phyloP scores from a whole-genome alignment of 495 filamentous ascomycete genomes.

The Penicillium maclennaniae region DNA sequence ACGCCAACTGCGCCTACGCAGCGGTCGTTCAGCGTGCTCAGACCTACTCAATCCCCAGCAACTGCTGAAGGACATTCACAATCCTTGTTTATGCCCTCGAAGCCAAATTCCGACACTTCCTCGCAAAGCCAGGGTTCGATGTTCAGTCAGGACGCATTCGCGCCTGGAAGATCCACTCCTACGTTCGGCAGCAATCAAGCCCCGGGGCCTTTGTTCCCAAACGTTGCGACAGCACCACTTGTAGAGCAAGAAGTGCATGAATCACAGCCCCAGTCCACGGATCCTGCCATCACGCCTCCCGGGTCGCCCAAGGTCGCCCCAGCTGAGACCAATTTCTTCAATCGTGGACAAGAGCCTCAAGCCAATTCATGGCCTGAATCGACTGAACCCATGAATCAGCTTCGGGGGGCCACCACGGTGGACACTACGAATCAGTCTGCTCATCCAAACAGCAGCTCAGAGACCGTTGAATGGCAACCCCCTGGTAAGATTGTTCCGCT shows the following conservation, averaged over 20 bases:
- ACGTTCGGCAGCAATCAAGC: neutral
- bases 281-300: neutral
- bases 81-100: neutral
- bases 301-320: slow-evolving; percentile 1
- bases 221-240: neutral
- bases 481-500: neutral
- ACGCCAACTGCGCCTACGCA: neutral
- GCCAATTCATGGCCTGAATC: neutral
- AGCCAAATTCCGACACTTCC: neutral
- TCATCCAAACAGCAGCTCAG: neutral
- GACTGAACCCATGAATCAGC: neutral
- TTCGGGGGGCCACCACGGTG: neutral
- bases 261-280: neutral
- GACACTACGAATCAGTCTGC: neutral
- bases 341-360: neutral
- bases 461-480: neutral
- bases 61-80: neutral
- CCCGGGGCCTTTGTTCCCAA: slow-evolving; percentile 1
- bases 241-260: neutral
- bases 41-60: neutral
- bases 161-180: neutral
- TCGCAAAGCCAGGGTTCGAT: neutral
- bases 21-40: neutral
- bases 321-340: neutral
- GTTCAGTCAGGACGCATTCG: neutral